Evolutionary conservation across 2,329 filamentous ascomycete species (phyloP).

Genomic region (Microsporum ferrugineum): DNA sequence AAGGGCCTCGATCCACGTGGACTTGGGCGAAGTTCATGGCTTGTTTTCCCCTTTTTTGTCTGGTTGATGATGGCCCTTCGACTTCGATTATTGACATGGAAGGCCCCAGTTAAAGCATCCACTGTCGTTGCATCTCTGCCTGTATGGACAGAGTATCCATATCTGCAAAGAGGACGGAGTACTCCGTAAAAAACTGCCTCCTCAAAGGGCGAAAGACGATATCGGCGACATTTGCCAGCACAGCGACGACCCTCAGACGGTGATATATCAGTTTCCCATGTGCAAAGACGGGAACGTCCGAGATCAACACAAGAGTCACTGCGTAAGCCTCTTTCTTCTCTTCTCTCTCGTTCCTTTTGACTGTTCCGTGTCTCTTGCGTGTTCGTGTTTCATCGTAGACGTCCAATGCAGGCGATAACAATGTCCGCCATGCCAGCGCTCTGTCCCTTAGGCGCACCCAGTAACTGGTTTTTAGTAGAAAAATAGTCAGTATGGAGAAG

Average conservation of each 20-base stretch:
- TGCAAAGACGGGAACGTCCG: not conserved
- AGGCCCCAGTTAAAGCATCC: too few relatives aligned
- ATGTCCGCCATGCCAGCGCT: not conserved
- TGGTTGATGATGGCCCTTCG: not conserved
- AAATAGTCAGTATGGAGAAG: not conserved
- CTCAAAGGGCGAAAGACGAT: too few relatives aligned
- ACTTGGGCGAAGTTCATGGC: not conserved
- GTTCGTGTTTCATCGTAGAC: not conserved
- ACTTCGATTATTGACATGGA: not conserved
- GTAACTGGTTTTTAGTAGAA: not conserved
- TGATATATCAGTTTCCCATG: not conserved
- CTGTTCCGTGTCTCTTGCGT: not conserved
- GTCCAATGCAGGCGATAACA: not conserved
- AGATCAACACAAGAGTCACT: not conserved
- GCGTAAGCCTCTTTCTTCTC: not conserved
- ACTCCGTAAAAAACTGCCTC: too few relatives aligned
- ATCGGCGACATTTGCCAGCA: not conserved
- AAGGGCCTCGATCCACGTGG: not conserved
- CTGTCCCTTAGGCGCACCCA: not conserved
- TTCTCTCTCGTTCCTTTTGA: not conserved
- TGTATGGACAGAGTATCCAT: too few relatives aligned
- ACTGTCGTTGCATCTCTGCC: too few relatives aligned
- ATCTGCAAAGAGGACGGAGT: too few relatives aligned
- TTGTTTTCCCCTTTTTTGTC: not conserved
- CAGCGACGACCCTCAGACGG: not conserved